Evolutionary conservation across 2,329 filamentous ascomycete genomes (phyloP), one percentile per base, ranked within the genome.

Genomic region (Pyrenophora seminiperda): DNA sequence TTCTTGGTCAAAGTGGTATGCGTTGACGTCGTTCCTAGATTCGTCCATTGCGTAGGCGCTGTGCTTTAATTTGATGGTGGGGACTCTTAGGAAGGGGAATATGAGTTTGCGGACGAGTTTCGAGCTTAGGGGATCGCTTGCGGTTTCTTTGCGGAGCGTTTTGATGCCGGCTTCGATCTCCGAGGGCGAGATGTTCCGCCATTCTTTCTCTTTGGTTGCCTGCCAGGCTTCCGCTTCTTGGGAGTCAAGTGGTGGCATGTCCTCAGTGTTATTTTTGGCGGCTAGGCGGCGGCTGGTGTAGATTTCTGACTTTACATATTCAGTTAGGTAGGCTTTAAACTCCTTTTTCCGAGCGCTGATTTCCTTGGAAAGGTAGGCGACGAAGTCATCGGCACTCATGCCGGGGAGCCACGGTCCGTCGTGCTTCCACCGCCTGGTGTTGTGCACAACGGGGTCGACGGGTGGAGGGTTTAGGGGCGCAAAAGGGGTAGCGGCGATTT

Each of bases 391-490:
- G 48, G 81, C 76, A 24, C 77, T 77, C 74, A 83, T 79, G 11
- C 79, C 79, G 11, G 79, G 77, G 22, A 86, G 68, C 77, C 79
- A 84, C n/a, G 83, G 83, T 0, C 83, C 83, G 24, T 77, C 73
- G 59, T 80, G 81, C 64, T 83, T 82, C 77, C 82, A 85, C 64
- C 82, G 75, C 32, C 51, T 62, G 30, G 54, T 60, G 47, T 66
- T 63, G 48, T 66, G 67, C 13, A 61, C 61, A 3, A 41, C 48
- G 18, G 53, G 45, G 47, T 68, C 53, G 46, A 63, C 50, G 15
- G 58, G 56, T 10, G 63, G 59, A 6, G 58, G 59, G n/a, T 41
- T 58, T 41, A 62, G 62, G 14, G 60, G 61, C 7, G 50, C 51
- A 19, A 66, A 67, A 1, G 38, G 39, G 1, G 63, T 47, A 29